These are phyloP conservation scores for Leishmania amazonensis DNA, from an alignment of 208 protist genomes.

Conservation along the genomic window DNA sequence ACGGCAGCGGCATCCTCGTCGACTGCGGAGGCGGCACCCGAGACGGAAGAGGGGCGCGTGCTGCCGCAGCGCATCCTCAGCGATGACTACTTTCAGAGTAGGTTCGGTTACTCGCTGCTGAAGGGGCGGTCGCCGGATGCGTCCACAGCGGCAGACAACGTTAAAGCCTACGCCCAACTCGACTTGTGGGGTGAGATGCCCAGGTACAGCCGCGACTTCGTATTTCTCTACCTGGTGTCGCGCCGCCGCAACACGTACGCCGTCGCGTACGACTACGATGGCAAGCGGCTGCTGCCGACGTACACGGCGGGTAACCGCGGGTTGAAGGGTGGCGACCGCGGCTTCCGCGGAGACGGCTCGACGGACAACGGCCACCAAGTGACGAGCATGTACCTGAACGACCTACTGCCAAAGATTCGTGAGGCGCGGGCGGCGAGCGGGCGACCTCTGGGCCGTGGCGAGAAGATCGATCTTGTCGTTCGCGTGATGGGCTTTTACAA, in stretches of 20 bases:
- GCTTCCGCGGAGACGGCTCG: constrained; percentile 83
- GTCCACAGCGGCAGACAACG: constrained; percentile 23
- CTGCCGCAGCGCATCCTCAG: constrained; percentile 75
- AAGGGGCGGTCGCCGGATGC: constrained; percentile 30
- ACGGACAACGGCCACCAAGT: constrained; percentile 90
- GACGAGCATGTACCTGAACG: constrained; percentile 87
- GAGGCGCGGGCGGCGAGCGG: constrained; percentile 58
- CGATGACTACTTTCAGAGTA: constrained; percentile 78
- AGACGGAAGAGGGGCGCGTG: not conserved
- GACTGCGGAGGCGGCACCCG: not conserved
- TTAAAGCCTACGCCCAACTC: constrained; percentile 73
- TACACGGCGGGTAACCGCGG: constrained; percentile 89
- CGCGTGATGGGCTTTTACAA: constrained; percentile 93
- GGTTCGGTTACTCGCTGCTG: constrained; percentile 84
- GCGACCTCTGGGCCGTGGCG: constrained; percentile 49
- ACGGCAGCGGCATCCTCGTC: not conserved
- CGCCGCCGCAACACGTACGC: constrained; percentile 90
- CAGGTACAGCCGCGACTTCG: constrained; percentile 83
- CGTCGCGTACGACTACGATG: constrained; percentile 87
- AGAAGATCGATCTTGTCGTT: constrained; percentile 90
- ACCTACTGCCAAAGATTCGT: constrained; percentile 78
- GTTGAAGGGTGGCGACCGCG: constrained; percentile 85
- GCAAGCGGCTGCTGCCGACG: constrained; percentile 72
- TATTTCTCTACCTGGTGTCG: constrained; percentile 88
- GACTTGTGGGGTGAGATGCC: constrained; percentile 91